Base-by-base conservation (phyloP, 805 yeast genomes). In the Saccharomyces mikatae region DNA sequence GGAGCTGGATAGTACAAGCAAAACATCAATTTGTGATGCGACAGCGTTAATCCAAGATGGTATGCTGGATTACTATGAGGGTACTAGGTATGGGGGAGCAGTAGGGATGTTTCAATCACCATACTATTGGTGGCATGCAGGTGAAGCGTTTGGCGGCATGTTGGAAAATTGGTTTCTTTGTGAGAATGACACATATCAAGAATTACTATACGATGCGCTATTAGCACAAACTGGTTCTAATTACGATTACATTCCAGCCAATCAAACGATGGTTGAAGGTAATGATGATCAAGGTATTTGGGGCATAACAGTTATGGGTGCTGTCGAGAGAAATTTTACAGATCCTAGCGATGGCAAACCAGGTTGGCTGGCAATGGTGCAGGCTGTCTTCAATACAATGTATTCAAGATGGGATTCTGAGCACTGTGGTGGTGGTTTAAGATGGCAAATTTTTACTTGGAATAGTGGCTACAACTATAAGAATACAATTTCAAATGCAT, bases 111-210 rank as follows among this genome's bases (percentile, higher is more conserved):
- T 86, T 64, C 73, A 79, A 11, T 66, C 77, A 58, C 90, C 90
- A 0, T 87, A 87, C 67, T 84, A 83, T 71, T 90, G 94, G 90
- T 88, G 96, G 96, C 84, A 86, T 69, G 89, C 91, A 44, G 96
- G 95, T 62, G 92, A 88, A 60, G 90, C 90, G 0, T 84, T 75
- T 70, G 80, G 80, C 13, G 73, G 77, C 1, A 68, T 87, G 73
- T 66, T 92, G 41, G 96, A 89, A 69, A 87, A 83, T 65, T 79
- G 87, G 75, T 82, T 72, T 61, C 79, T 81, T 62, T 86, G 92
- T 69, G 75, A 82, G 49, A 84, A 91, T 70, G 78, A 77, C 58
- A 80, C 90, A 0, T 86, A 77, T 62, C 82, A 80, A 53, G 73
- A 75, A 1, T 54, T 80, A 17, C 74, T 89, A 55, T 79, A 79